phyloP scores from a whole-genome alignment of 2,329 filamentous ascomycete genomes.

The Pseudogymnoascus sp. region DNA sequence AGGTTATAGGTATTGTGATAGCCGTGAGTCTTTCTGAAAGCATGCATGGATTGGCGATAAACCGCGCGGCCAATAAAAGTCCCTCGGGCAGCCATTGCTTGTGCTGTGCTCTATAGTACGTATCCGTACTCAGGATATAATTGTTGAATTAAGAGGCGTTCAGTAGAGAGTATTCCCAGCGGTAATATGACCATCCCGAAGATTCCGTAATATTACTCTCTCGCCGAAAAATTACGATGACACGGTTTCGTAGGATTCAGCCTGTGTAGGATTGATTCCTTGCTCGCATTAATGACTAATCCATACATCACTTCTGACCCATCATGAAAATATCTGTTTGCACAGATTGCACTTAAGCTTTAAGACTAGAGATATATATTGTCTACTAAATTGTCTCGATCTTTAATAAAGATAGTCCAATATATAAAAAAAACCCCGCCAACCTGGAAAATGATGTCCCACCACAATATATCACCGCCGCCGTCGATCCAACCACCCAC shows the following conservation, averaged over 20 bases:
- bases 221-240: not conserved
- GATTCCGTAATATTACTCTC: not conserved
- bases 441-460: not conserved
- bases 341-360: not conserved
- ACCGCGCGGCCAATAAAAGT: not conserved
- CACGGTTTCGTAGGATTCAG: not conserved
- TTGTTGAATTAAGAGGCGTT: not conserved
- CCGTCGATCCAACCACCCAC: not conserved
- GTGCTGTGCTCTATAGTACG: not conserved
- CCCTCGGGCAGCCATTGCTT: not conserved
- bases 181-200: not conserved
- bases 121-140: not conserved
- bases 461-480: not conserved
- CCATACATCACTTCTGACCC: not conserved
- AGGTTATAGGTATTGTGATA: not conserved
- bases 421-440: not conserved
- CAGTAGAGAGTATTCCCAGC: not conserved
- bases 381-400: not conserved
- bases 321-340: not conserved
- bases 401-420: conserved; percentile 10
- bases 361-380: not conserved
- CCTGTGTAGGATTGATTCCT: not conserved
- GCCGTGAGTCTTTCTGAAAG: not conserved
- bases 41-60: not conserved
- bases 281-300: not conserved